Percentiles rank a stretch among this genome's conserved stretches.
Conservation (phyloP, 1,284 basidiomycete species). For the Heterobasidion annosum region DNA sequence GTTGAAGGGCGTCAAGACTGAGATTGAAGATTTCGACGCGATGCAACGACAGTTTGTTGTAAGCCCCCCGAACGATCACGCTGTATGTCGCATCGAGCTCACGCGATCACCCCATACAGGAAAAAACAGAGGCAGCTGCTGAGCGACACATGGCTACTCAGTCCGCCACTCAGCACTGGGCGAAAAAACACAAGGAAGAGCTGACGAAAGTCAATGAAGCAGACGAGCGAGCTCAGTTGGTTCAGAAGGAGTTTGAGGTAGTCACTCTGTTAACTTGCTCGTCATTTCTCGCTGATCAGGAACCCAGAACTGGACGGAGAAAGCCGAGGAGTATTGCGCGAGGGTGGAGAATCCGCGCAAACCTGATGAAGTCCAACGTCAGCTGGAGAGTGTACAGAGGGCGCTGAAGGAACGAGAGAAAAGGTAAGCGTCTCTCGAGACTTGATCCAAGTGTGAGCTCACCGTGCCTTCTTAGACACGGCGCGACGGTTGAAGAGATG, state of each 20-base stretch:
- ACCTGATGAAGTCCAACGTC: slow-evolving; percentile 45
- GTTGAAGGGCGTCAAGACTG: slow-evolving; percentile 33
- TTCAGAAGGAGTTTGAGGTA: slow-evolving; percentile 56
- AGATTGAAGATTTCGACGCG: slow-evolving; percentile 40
- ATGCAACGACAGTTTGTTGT: slow-evolving; percentile 31
- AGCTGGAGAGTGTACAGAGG: slow-evolving; percentile 52
- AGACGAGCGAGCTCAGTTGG: slow-evolving; percentile 33
- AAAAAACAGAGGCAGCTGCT: slow-evolving; percentile 34
- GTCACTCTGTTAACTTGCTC: slow-evolving; percentile 7
- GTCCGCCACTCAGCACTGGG: slow-evolving; percentile 33
- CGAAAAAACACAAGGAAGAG: slow-evolving; percentile 24
- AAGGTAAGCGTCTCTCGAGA: slow-evolving; percentile 30
- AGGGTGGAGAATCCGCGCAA: slow-evolving; percentile 50
- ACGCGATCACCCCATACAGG: slow-evolving; percentile 2
- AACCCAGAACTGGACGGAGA: slow-evolving; percentile 51
- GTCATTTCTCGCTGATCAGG: background rate
- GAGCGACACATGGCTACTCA: slow-evolving; percentile 38
- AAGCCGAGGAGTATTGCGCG: slow-evolving; percentile 57
- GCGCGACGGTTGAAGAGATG: slow-evolving; percentile 73
- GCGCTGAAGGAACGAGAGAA: slow-evolving; percentile 67
- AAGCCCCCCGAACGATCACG: background rate
- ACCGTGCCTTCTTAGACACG: slow-evolving; percentile 40
- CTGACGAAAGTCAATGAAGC: slow-evolving; percentile 31
- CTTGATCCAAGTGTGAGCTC: background rate
- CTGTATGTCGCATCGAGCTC: background rate